A percentile compares a stretch with the other conserved stretches of the same genome.
Evolutionary conservation across 2,329 filamentous ascomycete genomes (phyloP).

Genomic region (Fusarium subglutinans): DNA sequence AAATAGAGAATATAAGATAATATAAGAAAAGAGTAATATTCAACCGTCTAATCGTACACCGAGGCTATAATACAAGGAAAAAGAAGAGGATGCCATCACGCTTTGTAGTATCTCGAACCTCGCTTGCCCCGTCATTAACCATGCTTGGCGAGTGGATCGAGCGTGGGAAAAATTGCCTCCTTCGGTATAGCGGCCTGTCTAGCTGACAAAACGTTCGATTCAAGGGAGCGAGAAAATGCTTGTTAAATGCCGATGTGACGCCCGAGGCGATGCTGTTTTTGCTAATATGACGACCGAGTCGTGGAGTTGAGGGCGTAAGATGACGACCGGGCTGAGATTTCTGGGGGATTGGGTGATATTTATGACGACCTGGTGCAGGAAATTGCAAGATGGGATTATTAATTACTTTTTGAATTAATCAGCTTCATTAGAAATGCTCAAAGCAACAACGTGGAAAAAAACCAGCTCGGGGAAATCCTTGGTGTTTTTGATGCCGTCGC

Average conservation of each 20-base stretch:
- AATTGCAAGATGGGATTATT: not conserved
- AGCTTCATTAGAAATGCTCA: not conserved
- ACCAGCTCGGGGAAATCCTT: not conserved
- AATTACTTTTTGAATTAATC: not conserved
- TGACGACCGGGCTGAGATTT: slow-evolving; percentile 13
- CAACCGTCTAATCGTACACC: not conserved
- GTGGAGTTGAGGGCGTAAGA: slow-evolving; percentile 21
- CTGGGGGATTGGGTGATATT: not conserved
- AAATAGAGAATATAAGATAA: not conserved
- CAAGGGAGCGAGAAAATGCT: not conserved
- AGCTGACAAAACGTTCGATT: slow-evolving; percentile 23
- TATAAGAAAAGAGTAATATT: not conserved
- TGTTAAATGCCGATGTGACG: slow-evolving; percentile 7
- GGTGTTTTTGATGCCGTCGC: not conserved
- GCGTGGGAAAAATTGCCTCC: slow-evolving; percentile 3
- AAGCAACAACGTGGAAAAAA: not conserved
- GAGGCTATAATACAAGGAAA: not conserved
- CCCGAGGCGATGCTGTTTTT: slow-evolving; percentile 2
- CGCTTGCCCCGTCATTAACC: slow-evolving; percentile 15
- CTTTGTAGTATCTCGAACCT: slow-evolving; percentile 17
- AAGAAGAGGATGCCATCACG: slow-evolving; percentile 7
- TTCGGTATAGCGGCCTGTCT: slow-evolving; percentile 17
- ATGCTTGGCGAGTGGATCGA: slow-evolving; percentile 18
- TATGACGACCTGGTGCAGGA: slow-evolving; percentile 8
- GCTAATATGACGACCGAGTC: slow-evolving; percentile 11